Conservation (phyloP, 2,329 filamentous ascomycete species). For the Neofusicoccum kwambonambiense region DNA sequence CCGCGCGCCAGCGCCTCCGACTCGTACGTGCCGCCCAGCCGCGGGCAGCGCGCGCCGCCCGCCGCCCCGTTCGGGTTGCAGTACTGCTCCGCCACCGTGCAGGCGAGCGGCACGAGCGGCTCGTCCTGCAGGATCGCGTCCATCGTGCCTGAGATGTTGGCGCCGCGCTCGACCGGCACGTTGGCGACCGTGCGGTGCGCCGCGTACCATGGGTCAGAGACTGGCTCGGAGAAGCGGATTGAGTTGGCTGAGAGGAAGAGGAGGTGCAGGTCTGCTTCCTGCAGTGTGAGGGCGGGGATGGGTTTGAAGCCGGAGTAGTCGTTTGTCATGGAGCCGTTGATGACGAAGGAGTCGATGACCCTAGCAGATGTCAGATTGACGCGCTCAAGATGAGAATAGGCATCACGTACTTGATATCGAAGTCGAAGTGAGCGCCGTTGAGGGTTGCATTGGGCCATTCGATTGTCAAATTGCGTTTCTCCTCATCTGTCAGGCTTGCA, state of each 20-base stretch:
- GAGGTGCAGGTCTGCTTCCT: not conserved
- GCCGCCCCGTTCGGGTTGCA: slow-evolving; percentile 20
- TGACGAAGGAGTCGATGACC: not conserved
- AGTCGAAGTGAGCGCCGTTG: not conserved
- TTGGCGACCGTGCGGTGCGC: not conserved
- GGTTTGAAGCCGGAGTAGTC: not conserved
- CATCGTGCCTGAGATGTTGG: not conserved
- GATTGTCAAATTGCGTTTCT: not conserved
- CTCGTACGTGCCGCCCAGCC: not conserved
- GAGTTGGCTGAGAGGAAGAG: slow-evolving; percentile 30
- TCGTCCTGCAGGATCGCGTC: not conserved
- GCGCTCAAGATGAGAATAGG: no score
- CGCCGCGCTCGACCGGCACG: not conserved
- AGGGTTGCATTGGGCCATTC: not conserved
- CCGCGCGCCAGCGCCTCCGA: not conserved
- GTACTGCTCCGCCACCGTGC: slow-evolving; percentile 1
- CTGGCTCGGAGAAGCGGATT: slow-evolving; percentile 24
- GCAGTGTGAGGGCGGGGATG: not conserved
- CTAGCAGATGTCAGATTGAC: not conserved
- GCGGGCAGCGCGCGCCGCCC: not conserved
- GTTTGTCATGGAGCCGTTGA: not conserved
- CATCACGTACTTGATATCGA: not conserved
- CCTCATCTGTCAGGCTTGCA: not conserved
- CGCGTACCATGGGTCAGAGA: not conserved
- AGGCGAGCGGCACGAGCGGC: slow-evolving; percentile 14